Evolutionary conservation across 305 asterid species (phyloP).

Genomic region (Fraxinus floribunda): DNA sequence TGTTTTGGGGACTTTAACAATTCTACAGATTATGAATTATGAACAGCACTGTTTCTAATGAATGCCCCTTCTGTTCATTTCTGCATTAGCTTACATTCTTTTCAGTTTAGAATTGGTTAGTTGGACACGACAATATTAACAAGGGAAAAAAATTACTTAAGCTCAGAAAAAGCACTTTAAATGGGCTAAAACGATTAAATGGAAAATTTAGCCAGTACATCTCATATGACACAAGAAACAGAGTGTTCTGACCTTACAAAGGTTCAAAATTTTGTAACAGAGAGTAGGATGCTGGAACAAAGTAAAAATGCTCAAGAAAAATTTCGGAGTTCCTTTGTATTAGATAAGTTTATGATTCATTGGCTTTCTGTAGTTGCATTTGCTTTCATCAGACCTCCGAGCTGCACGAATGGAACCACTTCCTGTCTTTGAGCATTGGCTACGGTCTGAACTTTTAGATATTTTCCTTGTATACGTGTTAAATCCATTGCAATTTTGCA

Average conservation of each 20-base stretch:
- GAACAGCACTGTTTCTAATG: background rate
- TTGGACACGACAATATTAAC: background rate
- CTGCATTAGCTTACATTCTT: background rate
- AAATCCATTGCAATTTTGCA: constrained; percentile 33
- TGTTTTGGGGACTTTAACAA: background rate
- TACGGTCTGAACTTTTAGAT: constrained; percentile 63
- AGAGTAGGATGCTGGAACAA: background rate
- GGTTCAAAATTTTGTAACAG: background rate
- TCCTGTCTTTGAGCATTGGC: constrained; percentile 44
- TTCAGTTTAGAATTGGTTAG: background rate
- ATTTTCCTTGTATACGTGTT: constrained; percentile 44
- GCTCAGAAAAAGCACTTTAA: background rate
- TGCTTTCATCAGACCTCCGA: constrained; percentile 60
- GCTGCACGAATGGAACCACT: constrained; percentile 32
- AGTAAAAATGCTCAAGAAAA: constrained; percentile 6
- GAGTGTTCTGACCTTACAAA: constrained; percentile 28
- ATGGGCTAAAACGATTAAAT: background rate
- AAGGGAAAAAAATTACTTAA: background rate
- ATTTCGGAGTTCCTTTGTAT: constrained; percentile 10
- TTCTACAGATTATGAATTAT: background rate
- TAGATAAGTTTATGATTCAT: constrained; percentile 43
- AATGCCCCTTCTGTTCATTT: background rate
- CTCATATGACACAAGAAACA: background rate
- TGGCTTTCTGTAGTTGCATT: constrained; percentile 42
- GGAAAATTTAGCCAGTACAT: background rate